Evolutionary conservation across 2,329 filamentous ascomycete genomes (phyloP).

Genomic region (Aureobasidium leucospermi): DNA sequence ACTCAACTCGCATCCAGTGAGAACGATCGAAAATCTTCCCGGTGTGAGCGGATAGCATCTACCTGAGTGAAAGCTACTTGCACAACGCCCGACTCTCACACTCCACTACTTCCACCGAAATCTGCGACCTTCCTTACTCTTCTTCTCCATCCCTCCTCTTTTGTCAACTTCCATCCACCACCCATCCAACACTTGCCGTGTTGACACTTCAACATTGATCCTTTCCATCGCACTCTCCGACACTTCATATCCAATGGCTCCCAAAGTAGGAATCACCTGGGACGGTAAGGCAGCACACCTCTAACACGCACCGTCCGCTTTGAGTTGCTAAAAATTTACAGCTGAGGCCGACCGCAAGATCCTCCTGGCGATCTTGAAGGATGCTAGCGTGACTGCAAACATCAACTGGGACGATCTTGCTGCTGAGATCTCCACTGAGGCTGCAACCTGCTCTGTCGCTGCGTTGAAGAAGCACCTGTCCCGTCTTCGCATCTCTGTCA

Average conservation of each 20-base stretch:
- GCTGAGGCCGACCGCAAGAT: slow-evolving; percentile 15
- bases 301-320: no score
- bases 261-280: slow-evolving; percentile 11
- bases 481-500: neutral
- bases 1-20: no score
- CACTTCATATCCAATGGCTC: neutral
- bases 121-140: neutral
- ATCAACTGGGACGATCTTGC: slow-evolving; percentile 12
- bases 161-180: neutral
- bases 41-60: no score
- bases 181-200: neutral
- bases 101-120: no score
- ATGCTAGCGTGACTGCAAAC: neutral
- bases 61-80: no score
- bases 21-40: no score
- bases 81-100: no score
- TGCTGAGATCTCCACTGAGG: neutral
- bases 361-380: slow-evolving; percentile 12
- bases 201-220: neutral
- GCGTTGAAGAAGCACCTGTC: slow-evolving; percentile 13
- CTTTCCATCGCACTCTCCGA: neutral
- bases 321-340: neutral
- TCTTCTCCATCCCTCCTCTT: neutral
- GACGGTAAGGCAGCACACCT: neutral
- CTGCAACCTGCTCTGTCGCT: neutral